Percentiles rank a stretch among this genome's conserved stretches.
phyloP scores from a whole-genome alignment of 1,139 yeast species.

The Geotrichum fermentans region DNA sequence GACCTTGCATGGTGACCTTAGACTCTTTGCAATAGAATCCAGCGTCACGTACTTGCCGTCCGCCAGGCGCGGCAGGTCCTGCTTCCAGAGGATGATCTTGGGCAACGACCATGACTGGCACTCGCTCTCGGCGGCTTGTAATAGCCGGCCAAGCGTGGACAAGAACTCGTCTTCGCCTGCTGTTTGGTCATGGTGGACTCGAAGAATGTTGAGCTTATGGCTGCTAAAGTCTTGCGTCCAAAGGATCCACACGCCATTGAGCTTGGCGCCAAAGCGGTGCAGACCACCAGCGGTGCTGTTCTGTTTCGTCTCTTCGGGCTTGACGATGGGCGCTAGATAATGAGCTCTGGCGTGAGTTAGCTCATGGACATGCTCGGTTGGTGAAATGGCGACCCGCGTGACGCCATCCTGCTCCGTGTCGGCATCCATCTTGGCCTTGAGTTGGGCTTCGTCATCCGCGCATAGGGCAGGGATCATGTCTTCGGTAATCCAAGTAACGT shows the following conservation, averaged over 20 bases:
- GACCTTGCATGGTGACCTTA: constrained; percentile 7
- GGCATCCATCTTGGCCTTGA: constrained; percentile 29
- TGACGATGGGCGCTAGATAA: constrained; percentile 32
- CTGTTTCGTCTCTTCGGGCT: constrained; percentile 16
- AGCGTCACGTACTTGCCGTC: constrained; percentile 4
- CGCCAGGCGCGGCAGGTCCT: constrained; percentile 28
- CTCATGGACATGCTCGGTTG: constrained; percentile 39
- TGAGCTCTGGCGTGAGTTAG: constrained; percentile 45
- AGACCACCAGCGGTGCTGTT: not conserved
- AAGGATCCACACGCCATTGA: constrained; percentile 38
- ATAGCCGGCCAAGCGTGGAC: constrained; percentile 22
- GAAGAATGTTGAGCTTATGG: constrained; percentile 36
- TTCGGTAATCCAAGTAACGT: constrained; percentile 33
- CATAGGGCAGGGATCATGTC: constrained; percentile 29
- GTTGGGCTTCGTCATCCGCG: constrained; percentile 30
- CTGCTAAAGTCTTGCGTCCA: constrained; percentile 48
- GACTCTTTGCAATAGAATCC: constrained; percentile 2
- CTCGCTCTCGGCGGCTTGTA: constrained; percentile 30
- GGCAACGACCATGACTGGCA: constrained; percentile 28
- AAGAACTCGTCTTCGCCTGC: constrained; percentile 8
- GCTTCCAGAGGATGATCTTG: constrained; percentile 28
- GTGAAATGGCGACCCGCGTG: constrained; percentile 37
- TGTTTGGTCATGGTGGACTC: constrained; percentile 25
- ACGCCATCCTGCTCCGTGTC: constrained; percentile 34
- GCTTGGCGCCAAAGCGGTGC: constrained; percentile 38